A percentile compares a stretch with the other conserved stretches of the same genome.
Evolutionary conservation across 2,329 filamentous ascomycete species (phyloP).

Genomic region (Talaromyces sp.): DNA sequence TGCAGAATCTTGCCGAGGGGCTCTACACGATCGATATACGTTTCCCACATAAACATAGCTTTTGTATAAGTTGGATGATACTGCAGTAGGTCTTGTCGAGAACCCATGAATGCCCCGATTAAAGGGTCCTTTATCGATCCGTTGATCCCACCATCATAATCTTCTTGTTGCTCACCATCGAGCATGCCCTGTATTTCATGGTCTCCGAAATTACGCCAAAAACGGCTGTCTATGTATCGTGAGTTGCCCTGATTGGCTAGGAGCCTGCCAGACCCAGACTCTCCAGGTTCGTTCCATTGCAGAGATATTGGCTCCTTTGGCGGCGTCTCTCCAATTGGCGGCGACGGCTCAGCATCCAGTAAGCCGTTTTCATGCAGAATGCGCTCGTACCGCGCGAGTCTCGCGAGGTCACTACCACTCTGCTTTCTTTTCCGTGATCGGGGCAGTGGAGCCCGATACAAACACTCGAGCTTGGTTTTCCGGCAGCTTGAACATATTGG

Average conservation of each 20-base stretch:
- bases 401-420: background rate
- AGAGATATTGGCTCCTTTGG: background rate
- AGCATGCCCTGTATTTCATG: background rate
- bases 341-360: background rate
- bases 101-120: constrained; percentile 21
- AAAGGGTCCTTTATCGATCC: constrained; percentile 17
- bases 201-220: background rate
- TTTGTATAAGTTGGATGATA: constrained; percentile 29
- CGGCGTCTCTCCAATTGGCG: background rate
- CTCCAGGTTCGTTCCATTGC: background rate
- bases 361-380: background rate
- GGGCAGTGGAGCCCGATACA: background rate
- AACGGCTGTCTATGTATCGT: background rate
- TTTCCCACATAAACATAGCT: constrained; percentile 49
- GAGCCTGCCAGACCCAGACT: background rate
- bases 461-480: background rate
- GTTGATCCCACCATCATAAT: background rate
- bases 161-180: constrained; percentile 21
- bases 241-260: background rate
- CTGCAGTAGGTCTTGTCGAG: constrained; percentile 26
- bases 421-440: background rate
- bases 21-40: background rate
- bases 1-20: background rate
- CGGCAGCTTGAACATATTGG: background rate
- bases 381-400: background rate